Evolutionary conservation across 1,284 basidiomycete species (phyloP).

Genomic region (Hemileia vastatrix): DNA sequence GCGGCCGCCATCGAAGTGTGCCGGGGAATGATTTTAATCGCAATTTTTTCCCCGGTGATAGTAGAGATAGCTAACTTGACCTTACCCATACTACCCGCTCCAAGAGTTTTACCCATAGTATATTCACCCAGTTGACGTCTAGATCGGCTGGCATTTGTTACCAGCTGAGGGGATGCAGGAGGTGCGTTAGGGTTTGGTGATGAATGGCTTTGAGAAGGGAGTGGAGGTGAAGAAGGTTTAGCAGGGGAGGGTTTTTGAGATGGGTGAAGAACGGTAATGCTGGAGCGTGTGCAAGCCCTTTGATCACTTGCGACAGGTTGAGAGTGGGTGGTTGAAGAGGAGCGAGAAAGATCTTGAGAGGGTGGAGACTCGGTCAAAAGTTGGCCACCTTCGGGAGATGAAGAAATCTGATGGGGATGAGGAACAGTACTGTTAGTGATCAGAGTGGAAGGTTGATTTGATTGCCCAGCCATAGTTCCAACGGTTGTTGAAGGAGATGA

Average conservation of each 20-base stretch:
- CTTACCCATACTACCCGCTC: constrained; percentile 97
- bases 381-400: no score
- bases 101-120: constrained; percentile 89
- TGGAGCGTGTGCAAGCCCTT: no score
- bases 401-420: no score
- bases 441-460: no score
- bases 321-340: no score
- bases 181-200: not conserved
- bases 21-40: constrained; percentile 95
- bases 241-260: no score
- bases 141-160: constrained; percentile 11
- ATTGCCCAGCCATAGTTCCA: no score
- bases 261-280: no score
- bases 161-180: not conserved
- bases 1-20: constrained; percentile 53
- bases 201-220: not conserved
- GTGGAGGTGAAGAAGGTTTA: not conserved
- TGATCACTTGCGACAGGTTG: no score
- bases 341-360: no score
- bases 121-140: constrained; percentile 72
- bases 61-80: constrained; percentile 92
- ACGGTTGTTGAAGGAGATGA: not conserved
- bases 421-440: no score
- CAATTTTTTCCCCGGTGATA: constrained; percentile 83
- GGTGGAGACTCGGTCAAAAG: no score